Base-by-base conservation (phyloP, 2,329 filamentous ascomycete species). In the Biscogniauxia marginata region DNA sequence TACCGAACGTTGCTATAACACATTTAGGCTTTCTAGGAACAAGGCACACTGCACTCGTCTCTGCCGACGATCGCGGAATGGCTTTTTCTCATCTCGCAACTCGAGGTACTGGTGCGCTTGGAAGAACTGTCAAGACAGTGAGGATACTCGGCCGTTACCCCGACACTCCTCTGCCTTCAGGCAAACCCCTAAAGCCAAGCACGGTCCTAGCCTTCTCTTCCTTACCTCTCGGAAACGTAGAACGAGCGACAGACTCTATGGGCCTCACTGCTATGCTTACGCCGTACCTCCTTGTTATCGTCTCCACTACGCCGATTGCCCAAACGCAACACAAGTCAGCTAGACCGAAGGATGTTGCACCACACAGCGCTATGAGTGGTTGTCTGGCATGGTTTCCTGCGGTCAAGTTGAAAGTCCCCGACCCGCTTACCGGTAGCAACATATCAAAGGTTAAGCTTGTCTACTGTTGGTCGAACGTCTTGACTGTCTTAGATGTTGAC, bases 381-480 rank as follows among this genome's bases (percentile, higher is more conserved):
- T 96, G 93, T 65, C 75, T 99, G 50, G 92, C 95, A 30, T 99
- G 95, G 95, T 99, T 99, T 70, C 95, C 95, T 2, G 92, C 93
- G 1, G 95, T 99, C 47, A 95, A 90, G 68, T 78, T 99, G 46
- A 98, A 98, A 72, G 84, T 85, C 16, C 83, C 85, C 8, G 87
- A 91, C 59, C 77, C 84, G 1, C 80, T 83, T 48, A 85, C 84
- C 0, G 86, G 85, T 4, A 88, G 86, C 65, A 83, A 86, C 7
- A 80, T 87, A 8, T 93, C 90, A 18, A 88, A 87, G 67, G 89
- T 88, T 39, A 98, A 99, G 72, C 82, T 99, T 18, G 93, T 91
- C 0, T 99, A 99, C 75, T 97, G 93, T 73, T 99, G 95, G 95
- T 98, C 95, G 2, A 98, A 98, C 67, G 86, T 98, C n/a, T 77